Conservation (phyloP, 116 monocot species). For the Papilionanthe hybrid region DNA sequence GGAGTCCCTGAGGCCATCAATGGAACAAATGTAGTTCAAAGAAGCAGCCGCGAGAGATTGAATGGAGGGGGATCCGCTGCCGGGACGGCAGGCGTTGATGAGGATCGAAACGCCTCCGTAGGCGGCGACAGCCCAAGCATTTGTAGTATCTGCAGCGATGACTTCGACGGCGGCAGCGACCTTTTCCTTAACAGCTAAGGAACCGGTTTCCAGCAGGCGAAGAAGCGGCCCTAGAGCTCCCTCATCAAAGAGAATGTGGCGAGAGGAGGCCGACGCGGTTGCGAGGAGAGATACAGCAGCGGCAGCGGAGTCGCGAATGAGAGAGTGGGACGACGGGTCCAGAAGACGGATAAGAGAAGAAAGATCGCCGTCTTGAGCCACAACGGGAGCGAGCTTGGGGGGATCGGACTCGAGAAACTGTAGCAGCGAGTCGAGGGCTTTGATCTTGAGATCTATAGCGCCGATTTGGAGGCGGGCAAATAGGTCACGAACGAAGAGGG, state of each 20-base stretch:
- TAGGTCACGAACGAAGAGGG: slow-evolving; percentile 64
- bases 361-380: slow-evolving; percentile 53
- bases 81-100: slow-evolving; percentile 49
- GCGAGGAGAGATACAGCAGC: slow-evolving; percentile 39
- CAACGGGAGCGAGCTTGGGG: slow-evolving; percentile 29
- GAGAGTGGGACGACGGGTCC: slow-evolving; percentile 43
- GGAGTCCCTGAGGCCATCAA: slow-evolving; percentile 38
- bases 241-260: slow-evolving; percentile 64
- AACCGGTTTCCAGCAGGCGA: slow-evolving; percentile 61
- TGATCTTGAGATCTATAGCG: slow-evolving; percentile 52
- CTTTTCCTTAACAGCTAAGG: slow-evolving; percentile 33
- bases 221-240: slow-evolving; percentile 80
- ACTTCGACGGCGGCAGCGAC: slow-evolving; percentile 56
- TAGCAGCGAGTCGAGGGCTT: slow-evolving; percentile 66
- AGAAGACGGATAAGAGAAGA: slow-evolving; percentile 55
- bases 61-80: slow-evolving; percentile 22
- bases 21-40: slow-evolving; percentile 41
- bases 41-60: slow-evolving; percentile 37
- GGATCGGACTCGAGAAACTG: slow-evolving; percentile 36
- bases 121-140: slow-evolving; percentile 74
- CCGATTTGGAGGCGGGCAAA: slow-evolving; percentile 83
- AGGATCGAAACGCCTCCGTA: slow-evolving; percentile 69
- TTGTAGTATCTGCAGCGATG: slow-evolving; percentile 50
- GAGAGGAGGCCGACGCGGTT: slow-evolving; percentile 51
- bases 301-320: slow-evolving; percentile 52